phyloP scores from a whole-genome alignment of 306 rosid genomes.

The Vicia villosa region DNA sequence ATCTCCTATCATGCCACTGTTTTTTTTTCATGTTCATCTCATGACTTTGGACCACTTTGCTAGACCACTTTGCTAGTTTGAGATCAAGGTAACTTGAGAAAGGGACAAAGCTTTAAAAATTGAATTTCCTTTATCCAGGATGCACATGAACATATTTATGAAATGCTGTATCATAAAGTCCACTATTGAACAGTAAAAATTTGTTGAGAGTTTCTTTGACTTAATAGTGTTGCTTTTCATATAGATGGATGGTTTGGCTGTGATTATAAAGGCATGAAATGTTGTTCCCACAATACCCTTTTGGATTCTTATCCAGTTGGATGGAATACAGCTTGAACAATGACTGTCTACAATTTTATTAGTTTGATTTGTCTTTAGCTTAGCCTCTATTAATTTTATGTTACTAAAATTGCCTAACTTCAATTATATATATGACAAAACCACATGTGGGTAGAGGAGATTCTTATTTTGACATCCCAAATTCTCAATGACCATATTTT shows the following conservation, averaged over 20 bases:
- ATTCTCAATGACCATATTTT: slow-evolving; percentile 44
- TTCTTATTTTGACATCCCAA: slow-evolving; percentile 61
- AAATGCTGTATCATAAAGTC: not conserved
- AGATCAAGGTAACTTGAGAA: not conserved
- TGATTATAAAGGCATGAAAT: slow-evolving; percentile 64
- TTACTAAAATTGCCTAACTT: slow-evolving; percentile 29
- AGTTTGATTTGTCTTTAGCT: slow-evolving; percentile 36
- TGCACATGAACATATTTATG: not conserved
- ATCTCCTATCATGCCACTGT: slow-evolving; percentile 15
- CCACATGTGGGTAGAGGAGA: slow-evolving; percentile 48
- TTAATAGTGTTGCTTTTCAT: not conserved
- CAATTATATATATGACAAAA: slow-evolving; percentile 40
- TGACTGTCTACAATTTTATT: slow-evolving; percentile 25
- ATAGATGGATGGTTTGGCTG: slow-evolving; percentile 67
- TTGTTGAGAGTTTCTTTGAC: not conserved
- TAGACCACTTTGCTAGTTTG: too few species aligned
- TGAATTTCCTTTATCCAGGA: not conserved
- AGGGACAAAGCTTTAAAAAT: not conserved
- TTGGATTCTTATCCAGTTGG: slow-evolving; percentile 57
- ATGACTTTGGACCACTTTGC: slow-evolving; percentile 27
- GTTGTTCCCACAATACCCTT: slow-evolving; percentile 55
- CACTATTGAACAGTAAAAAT: not conserved
- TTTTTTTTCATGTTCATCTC: not conserved
- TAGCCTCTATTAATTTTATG: slow-evolving; percentile 12
- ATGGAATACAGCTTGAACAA: slow-evolving; percentile 45